Evolutionary conservation across 176 grass and related monocot species (phyloP), one percentile per base, ranked within the genome.

Genomic region (Rhynchospora breviuscula): DNA sequence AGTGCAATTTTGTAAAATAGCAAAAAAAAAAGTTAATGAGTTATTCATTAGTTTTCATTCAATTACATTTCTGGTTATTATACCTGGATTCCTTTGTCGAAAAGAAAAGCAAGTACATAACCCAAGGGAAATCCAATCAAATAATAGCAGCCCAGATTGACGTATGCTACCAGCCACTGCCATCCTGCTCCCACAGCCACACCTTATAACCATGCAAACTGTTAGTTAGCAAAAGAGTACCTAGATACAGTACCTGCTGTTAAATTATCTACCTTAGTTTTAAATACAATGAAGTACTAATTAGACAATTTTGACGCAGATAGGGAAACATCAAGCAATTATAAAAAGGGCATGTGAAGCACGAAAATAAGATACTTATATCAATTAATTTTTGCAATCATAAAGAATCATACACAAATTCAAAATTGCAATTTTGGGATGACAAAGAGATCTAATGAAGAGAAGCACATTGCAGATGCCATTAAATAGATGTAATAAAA

Each of bases 131-230:
- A 78, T 49, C 94, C 94, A 17, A 97, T 8, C 18, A 86, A 60
- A 89, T 97, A 97, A 83, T 97, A 97, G 83, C 91, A 93, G 0
- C 74, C 91, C 3, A 93, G 67, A 75, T 93, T 93, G 84, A 97
- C 26, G 67, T 91, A 97, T 0, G 94, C 94, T 44, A 93, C 86
- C 7, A 93, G 86, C 86, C 89, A 91, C 84, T 97, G 94, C 94
- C 94, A 97, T 2, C 94, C 94, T 8, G 94, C 91, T 10, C 94
- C 94, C 13, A 97, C 91, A 80, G 94, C 94, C 25, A 97, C 94
- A 21, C 94, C 87, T 89, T 89, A 71, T 23, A 74, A 8, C 17
- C 47, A 3, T 8, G 47, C 19, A 22, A 44, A 75, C 9, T 51
- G 51, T 18, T 61, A 58, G 56, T 57, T 15, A 57, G 53, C 14